Evolutionary conservation across 768 basidiomycete species (phyloP).

Genomic region (Hemileccinum impolitum): DNA sequence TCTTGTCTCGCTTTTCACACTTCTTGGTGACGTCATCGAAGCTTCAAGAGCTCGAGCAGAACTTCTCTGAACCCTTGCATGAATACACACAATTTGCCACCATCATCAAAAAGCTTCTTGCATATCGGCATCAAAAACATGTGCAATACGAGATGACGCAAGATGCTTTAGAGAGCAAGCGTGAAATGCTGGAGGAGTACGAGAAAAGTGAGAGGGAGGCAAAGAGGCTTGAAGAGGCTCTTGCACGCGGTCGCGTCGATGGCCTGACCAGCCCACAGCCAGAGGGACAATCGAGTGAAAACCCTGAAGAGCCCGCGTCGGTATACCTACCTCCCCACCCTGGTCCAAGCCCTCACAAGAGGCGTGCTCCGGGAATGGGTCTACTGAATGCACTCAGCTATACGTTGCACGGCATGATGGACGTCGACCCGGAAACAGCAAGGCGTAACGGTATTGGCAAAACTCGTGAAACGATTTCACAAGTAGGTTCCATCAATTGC

Average conservation of each 20-base stretch:
- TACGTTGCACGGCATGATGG: conserved; percentile 97
- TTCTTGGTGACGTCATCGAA: conserved; percentile 30
- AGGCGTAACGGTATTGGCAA: conserved; percentile 91
- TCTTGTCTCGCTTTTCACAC: conserved; percentile 2
- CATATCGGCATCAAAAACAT: conserved; percentile 96
- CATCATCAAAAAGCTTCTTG: conserved; percentile 92
- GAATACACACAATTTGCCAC: conserved; percentile 93
- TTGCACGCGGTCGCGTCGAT: conserved; percentile 53
- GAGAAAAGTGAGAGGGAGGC: conserved; percentile 94
- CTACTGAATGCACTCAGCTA: conserved; percentile 89
- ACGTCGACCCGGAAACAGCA: conserved; percentile 95
- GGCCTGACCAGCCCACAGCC: conserved; percentile 22
- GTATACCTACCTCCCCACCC: conserved; percentile 71
- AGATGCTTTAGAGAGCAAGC: conserved; percentile 80
- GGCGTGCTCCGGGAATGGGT: conserved; percentile 75
- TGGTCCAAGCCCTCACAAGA: conserved; percentile 65
- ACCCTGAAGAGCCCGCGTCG: conserved; percentile 42
- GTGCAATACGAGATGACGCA: conserved; percentile 98
- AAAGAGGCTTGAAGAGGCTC: conserved; percentile 81
- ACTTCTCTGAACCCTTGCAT: conserved; percentile 93
- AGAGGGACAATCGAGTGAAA: conserved; percentile 34
- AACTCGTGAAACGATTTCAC: conserved; percentile 91
- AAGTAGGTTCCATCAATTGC: conserved; percentile 47
- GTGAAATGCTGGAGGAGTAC: conserved; percentile 80
- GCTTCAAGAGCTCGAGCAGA: conserved; percentile 93